A percentile compares a stretch with the other conserved stretches of the same genome.
These are phyloP conservation scores for Aureobasidium sp. DNA, from an alignment of 2,329 filamentous ascomycete species.

Conservation along the genomic window DNA sequence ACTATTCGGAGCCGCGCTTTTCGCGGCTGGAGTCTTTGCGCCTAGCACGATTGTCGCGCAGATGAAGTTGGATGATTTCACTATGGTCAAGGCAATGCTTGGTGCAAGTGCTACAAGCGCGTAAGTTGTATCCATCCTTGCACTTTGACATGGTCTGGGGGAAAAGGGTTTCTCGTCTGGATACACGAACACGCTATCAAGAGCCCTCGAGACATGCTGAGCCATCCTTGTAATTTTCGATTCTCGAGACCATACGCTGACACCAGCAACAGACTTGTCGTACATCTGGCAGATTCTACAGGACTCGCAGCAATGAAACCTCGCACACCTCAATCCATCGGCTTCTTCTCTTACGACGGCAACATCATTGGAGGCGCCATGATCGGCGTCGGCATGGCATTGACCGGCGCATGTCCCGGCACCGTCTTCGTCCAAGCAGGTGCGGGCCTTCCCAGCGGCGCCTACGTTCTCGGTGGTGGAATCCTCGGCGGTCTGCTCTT, in stretches of 20 bases:
- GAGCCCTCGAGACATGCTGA: background rate
- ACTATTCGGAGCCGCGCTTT: conserved; percentile 54
- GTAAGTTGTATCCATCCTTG: conserved; percentile 35
- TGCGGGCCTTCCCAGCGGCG: conserved; percentile 32
- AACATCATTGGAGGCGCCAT: conserved; percentile 57
- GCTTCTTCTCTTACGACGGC: conserved; percentile 52
- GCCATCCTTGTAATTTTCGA: background rate
- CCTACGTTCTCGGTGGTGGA: conserved; percentile 47
- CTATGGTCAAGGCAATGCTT: conserved; percentile 59
- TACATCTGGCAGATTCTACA: conserved; percentile 36
- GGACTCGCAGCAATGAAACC: conserved; percentile 39
- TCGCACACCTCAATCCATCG: conserved; percentile 44
- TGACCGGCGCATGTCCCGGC: conserved; percentile 58
- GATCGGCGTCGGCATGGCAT: conserved; percentile 57
- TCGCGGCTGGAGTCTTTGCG: conserved; percentile 50
- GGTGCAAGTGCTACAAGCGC: conserved; percentile 54
- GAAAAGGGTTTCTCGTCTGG: background rate
- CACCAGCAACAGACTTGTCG: conserved; percentile 25
- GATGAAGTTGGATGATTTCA: conserved; percentile 52
- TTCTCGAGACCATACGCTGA: background rate
- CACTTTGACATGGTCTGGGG: background rate
- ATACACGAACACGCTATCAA: background rate
- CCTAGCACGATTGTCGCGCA: conserved; percentile 54
- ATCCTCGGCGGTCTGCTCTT: conserved; percentile 45
- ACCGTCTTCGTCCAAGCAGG: conserved; percentile 55